phyloP scores from a whole-genome alignment of 1,139 yeast genomes.

The Wickerhamiella infanticola region DNA sequence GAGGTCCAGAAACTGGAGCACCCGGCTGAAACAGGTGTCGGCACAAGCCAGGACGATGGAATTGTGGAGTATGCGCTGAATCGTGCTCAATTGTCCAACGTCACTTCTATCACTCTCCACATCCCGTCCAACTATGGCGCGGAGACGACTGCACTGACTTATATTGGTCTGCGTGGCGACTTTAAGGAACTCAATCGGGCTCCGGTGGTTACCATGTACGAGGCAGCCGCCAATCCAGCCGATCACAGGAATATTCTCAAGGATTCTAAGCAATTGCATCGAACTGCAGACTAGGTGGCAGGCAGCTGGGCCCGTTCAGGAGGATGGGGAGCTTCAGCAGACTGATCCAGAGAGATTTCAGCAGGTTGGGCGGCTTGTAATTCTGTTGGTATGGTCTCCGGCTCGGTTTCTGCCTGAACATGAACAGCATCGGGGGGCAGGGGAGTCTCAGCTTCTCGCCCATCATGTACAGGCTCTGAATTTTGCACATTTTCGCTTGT shows the following conservation, averaged over 20 bases:
- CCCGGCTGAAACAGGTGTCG: slow-evolving; percentile 37
- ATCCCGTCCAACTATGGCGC: slow-evolving; percentile 53
- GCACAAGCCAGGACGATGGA: slow-evolving; percentile 29
- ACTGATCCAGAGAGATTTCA: too few relatives aligned
- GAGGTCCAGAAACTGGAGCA: slow-evolving; percentile 44
- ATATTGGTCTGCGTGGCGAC: slow-evolving; percentile 73
- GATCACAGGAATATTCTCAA: slow-evolving; percentile 45
- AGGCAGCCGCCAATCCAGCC: slow-evolving; percentile 82
- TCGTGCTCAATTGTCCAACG: slow-evolving; percentile 56
- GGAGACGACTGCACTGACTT: slow-evolving; percentile 45
- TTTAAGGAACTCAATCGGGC: slow-evolving; percentile 41
- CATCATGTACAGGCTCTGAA: too few relatives aligned
- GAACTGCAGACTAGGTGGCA: neutral
- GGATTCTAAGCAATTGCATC: neutral
- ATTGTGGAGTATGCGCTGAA: slow-evolving; percentile 79
- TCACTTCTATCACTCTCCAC: slow-evolving; percentile 50
- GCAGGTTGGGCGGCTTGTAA: too few relatives aligned
- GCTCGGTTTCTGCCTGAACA: too few relatives aligned
- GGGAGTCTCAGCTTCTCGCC: too few relatives aligned
- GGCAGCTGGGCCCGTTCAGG: neutral
- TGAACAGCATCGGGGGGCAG: too few relatives aligned
- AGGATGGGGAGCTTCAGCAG: neutral
- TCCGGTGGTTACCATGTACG: slow-evolving; percentile 66
- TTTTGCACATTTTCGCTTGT: too few relatives aligned
- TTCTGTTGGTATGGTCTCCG: too few relatives aligned